Evolutionary conservation across 257 asterid species (phyloP), one percentile per base, ranked within the genome.

Genomic region (Avicennia marina): DNA sequence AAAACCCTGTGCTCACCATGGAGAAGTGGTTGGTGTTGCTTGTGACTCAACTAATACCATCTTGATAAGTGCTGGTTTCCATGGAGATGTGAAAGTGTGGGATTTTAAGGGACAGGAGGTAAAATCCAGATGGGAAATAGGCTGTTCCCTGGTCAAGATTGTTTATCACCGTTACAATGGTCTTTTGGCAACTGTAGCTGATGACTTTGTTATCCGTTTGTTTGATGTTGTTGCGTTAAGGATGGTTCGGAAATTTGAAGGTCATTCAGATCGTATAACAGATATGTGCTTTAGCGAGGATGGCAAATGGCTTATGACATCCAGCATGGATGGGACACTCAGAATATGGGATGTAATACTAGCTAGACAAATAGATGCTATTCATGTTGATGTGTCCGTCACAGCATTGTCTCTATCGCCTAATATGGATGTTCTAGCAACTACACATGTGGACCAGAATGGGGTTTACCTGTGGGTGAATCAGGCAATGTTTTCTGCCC

Each of bases 321-420:
- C 96, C 41, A 90, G 97, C 73, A 87, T 90, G 97, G 97, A 90
- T 70, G 96, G 96, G 62, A 90, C 82, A 9, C 67, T 90, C 26
- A 87, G 95, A 66, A 80, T 90, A 58, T 86, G 97, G 97, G 97
- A 90, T 78, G 81, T 87, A 7, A 82, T 87, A 34, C 67, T 90
- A 60, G 95, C 94, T 68, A 78, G 80, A 65, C 96, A 86, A 65
- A 75, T 90, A 57, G 95, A 90, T 72, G 97, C 93, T 45, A 55
- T 90, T 56, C 81, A 77, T 2, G 97, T 90, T 48, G 95, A 86
- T 65, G 84, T 84, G 47, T 58, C 89, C 46, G 68, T 90, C 33
- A 86, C 95, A 32, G 96, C 83, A 6, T 69, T 90, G 66, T 82
- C 97, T 68, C 66, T 87, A 59, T 90, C 97, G 6, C 97, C 97